A percentile compares a stretch with the other conserved stretches of the same genome.
Evolutionary conservation across 768 basidiomycete species (phyloP).

Genomic region (Rhizopogon vinicolor): DNA sequence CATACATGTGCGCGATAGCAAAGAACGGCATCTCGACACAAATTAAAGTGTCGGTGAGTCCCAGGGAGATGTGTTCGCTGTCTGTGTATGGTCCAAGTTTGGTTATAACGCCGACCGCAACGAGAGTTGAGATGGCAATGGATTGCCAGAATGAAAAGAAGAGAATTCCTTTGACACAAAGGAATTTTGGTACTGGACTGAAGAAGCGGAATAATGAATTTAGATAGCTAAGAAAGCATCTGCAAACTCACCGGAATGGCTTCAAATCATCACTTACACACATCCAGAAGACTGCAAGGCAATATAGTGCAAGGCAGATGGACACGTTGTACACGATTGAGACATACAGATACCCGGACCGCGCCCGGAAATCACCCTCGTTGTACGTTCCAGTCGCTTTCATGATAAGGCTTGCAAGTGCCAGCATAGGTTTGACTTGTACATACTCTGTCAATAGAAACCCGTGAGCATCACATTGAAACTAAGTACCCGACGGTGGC

Average conservation of each 20-base stretch:
- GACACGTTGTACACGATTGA: conserved; percentile 81
- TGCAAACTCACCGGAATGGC: conserved; percentile 66
- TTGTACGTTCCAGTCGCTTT: conserved; percentile 85
- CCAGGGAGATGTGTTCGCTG: conserved; percentile 83
- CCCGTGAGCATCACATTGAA: background rate
- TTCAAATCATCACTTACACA: conserved; percentile 85
- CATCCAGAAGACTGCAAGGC: conserved; percentile 96
- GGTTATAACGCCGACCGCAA: conserved; percentile 71
- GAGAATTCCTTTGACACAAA: conserved; percentile 96
- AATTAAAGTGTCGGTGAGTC: conserved; percentile 86
- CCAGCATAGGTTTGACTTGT: conserved; percentile 90
- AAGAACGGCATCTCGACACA: conserved; percentile 98
- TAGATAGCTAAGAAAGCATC: background rate
- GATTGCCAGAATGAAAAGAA: conserved; percentile 99
- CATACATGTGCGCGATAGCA: conserved; percentile 91
- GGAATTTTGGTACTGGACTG: conserved; percentile 93
- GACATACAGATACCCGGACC: conserved; percentile 90
- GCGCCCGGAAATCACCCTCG: conserved; percentile 81
- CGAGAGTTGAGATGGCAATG: conserved; percentile 81
- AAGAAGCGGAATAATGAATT: conserved; percentile 2
- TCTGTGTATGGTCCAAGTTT: conserved; percentile 86
- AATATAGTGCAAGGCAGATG: conserved; percentile 80
- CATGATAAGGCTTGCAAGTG: conserved; percentile 76
- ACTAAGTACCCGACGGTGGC: background rate
- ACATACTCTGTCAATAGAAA: conserved; percentile 76